Evolutionary conservation across 2,329 filamentous ascomycete species (phyloP).

Genomic region (Hypoxylon sp.): DNA sequence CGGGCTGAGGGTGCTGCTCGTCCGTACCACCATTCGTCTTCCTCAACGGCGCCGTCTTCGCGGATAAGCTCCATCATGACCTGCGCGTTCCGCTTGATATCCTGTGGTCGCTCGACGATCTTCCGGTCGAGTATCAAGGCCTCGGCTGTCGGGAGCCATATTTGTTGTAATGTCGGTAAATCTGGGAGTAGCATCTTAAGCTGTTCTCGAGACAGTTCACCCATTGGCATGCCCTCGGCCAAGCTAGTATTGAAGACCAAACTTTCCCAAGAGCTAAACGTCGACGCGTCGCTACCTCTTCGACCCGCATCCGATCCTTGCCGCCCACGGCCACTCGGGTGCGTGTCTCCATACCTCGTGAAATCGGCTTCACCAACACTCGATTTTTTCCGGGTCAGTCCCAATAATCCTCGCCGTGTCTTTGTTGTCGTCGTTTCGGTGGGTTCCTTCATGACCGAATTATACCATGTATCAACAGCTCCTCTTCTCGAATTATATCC

Average conservation of each 20-base stretch:
- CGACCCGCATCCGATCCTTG: conserved; percentile 52
- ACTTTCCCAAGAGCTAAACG: conserved; percentile 53
- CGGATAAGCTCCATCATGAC: conserved; percentile 76
- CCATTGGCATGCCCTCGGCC: conserved; percentile 74
- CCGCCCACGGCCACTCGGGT: conserved; percentile 44
- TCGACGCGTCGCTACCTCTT: conserved; percentile 52
- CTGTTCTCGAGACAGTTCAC: conserved; percentile 66
- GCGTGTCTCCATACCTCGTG: conserved; percentile 37
- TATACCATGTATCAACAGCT: conserved; percentile 74
- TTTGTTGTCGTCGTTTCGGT: conserved; percentile 62
- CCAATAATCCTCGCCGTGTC: conserved; percentile 66
- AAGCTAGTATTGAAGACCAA: conserved; percentile 72
- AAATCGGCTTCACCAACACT: conserved; percentile 56
- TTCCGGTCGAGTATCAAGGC: conserved; percentile 72
- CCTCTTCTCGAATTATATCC: conserved; percentile 73
- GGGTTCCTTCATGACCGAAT: conserved; percentile 63
- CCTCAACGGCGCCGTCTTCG: conserved; percentile 70
- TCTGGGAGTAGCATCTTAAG: conserved; percentile 67
- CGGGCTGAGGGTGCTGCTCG: conserved; percentile 67
- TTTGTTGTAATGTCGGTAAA: conserved; percentile 70
- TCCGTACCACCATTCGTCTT: conserved; percentile 76
- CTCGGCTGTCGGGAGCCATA: conserved; percentile 76
- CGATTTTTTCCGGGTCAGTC: conserved; percentile 72
- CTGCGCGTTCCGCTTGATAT: conserved; percentile 75
- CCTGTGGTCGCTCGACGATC: conserved; percentile 70